Evolutionary conservation across 2,329 filamentous ascomycete species (phyloP), one percentile per base, ranked within the genome.

Genomic region (Phoma sp.): DNA sequence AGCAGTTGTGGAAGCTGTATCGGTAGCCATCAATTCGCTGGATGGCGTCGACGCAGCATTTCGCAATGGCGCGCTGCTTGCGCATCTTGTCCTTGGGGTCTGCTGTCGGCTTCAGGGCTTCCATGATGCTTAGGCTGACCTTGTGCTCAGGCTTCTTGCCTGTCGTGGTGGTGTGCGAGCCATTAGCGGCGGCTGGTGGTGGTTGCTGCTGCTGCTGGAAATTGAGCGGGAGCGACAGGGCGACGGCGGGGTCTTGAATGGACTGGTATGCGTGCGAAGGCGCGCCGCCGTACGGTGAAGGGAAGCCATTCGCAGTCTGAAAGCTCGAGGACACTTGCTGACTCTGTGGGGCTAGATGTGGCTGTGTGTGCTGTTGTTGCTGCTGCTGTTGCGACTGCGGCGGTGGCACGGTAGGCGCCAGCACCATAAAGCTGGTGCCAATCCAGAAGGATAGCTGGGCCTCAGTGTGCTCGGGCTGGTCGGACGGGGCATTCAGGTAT

Each of bases 1-100:
- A 80, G 57, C 76, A 78, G 55, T 80, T 80, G 68, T 79, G 78
- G 70, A 80, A 80, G 71, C 73, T 78, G 67, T 81, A 81, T 23
- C 76, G 72, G 64, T 74, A 81, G 52, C 78, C 78, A 60, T 81
- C 78, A 18, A 72, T 69, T n/a, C 66, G 65, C 60, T 79, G 75
- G 39, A 80, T 75, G 11, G 73, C 64, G 49, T 77, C 73, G 25
- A 80, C 71, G 53, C 78, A 73, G 52, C 74, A 75, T 59, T 79
- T 78, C 14, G 78, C 78, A 38, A 80, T 78, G 35, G 78, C 78
- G 24, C 78, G 67, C 61, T 81, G 78, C 59, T 76, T 75, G 37
- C 73, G 76, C 73, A 76, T 74, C 53, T 76, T 75, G 22, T 73
- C 69, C 47, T 74, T 74, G n/a, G 72, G 66, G 46, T 78, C 73